A percentile compares a stretch with the other conserved stretches of the same genome.
phyloP scores from a whole-genome alignment of 2,329 filamentous ascomycete genomes.

The Pyricularia sp. region DNA sequence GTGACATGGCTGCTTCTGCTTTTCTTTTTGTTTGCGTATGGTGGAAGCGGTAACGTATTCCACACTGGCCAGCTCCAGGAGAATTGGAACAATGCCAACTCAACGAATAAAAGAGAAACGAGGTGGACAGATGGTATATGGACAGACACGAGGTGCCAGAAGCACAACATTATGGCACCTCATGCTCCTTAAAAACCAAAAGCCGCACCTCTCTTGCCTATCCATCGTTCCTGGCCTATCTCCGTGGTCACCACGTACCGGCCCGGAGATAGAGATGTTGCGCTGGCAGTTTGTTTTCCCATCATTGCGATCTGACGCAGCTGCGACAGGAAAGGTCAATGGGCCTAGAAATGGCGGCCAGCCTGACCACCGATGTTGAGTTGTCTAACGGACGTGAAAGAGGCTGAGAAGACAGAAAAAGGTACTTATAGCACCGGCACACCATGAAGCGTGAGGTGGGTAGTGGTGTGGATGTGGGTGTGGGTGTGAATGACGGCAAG shows the following conservation, averaged over 20 bases:
- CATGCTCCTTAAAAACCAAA: neutral
- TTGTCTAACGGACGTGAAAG: neutral
- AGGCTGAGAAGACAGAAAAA: neutral
- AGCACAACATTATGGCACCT: neutral
- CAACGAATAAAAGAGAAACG: neutral
- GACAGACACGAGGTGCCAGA: neutral
- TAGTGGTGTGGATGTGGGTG: neutral
- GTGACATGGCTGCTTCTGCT: neutral
- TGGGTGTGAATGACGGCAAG: neutral
- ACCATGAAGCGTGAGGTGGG: neutral
- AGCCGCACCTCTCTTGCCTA: neutral
- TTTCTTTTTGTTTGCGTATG: neutral
- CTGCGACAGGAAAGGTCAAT: slow-evolving; percentile 3
- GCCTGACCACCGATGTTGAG: neutral
- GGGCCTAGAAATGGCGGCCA: slow-evolving; percentile 1
- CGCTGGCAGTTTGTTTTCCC: neutral
- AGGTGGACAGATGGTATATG: neutral
- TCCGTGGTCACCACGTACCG: neutral
- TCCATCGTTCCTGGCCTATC: neutral
- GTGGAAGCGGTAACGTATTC: neutral
- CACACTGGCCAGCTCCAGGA: neutral
- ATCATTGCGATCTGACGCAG: slow-evolving; percentile 5
- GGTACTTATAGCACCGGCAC: neutral
- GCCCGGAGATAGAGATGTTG: neutral
- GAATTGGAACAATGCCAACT: neutral